These are phyloP conservation scores for Trichophyton mentagrophytes DNA, from an alignment of 2,329 filamentous ascomycete genomes.

Conservation along the genomic window DNA sequence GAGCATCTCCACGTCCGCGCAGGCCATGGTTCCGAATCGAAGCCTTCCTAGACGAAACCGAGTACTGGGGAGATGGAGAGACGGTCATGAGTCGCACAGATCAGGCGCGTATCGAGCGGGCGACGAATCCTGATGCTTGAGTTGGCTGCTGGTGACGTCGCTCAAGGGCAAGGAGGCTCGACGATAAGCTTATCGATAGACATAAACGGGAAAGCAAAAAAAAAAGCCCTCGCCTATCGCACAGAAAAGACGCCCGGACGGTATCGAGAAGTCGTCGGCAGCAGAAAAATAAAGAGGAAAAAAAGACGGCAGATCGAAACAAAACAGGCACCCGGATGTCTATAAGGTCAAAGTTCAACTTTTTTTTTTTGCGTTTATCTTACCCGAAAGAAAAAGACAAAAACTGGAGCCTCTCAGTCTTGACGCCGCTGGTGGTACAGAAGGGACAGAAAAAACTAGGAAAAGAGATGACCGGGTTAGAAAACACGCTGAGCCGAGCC, in stretches of 20 bases:
- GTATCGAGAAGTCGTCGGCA: not conserved
- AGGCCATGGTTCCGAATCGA: not conserved
- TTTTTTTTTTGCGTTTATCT: not conserved
- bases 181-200: not conserved
- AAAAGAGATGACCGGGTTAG: not conserved
- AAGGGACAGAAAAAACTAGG: not conserved
- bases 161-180: not conserved
- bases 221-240: not conserved
- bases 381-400: not conserved
- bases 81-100: constrained; percentile 3
- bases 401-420: not conserved
- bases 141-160: not conserved
- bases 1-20: not conserved
- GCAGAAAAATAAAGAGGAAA: not conserved
- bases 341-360: not conserved
- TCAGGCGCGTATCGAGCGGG: not conserved
- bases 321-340: not conserved
- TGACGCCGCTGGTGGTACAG: not conserved
- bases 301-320: not conserved
- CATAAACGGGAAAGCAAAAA: not conserved
- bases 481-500: not conserved
- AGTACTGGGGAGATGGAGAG: constrained; percentile 1
- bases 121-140: not conserved
- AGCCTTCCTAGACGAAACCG: not conserved
- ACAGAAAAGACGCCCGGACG: not conserved